phyloP scores from a whole-genome alignment of 148 eudicot genomes.

The Amaranthus palmeri region DNA sequence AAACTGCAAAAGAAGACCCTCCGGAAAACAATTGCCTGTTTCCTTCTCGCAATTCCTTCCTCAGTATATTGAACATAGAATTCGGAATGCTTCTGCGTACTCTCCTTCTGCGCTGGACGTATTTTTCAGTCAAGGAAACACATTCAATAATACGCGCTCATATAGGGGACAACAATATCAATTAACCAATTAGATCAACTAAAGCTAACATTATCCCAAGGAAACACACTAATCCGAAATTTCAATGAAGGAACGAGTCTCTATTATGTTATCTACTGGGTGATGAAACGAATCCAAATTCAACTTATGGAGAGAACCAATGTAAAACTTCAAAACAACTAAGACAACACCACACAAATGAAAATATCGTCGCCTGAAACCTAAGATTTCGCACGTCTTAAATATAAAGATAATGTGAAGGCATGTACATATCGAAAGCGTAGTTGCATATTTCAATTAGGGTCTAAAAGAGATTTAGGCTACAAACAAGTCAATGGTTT shows the following conservation, averaged over 20 bases:
- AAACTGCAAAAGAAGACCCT: constrained; percentile 44
- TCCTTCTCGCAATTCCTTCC: constrained; percentile 72
- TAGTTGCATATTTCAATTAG: too few relatives aligned
- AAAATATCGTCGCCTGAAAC: not conserved
- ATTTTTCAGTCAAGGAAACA: constrained; percentile 54
- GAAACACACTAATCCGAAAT: too few relatives aligned
- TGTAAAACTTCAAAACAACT: not conserved
- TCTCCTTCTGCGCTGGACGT: constrained; percentile 90
- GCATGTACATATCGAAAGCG: too few relatives aligned
- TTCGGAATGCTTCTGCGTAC: constrained; percentile 53
- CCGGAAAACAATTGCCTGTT: constrained; percentile 60
- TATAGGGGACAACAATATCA: not conserved
- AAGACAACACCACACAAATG: not conserved
- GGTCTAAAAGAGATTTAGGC: too few relatives aligned
- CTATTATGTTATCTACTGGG: not conserved
- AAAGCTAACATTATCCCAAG: too few relatives aligned
- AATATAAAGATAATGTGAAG: not conserved
- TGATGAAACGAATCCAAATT: not conserved
- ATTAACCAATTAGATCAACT: too few relatives aligned
- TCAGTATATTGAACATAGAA: constrained; percentile 51
- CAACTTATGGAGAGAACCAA: not conserved
- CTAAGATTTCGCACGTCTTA: not conserved
- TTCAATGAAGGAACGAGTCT: too few relatives aligned
- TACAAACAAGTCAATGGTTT: too few relatives aligned
- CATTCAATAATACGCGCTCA: not conserved